Evolutionary conservation across 2,329 filamentous ascomycete species (phyloP).

Genomic region (Xylariaceae sp.): DNA sequence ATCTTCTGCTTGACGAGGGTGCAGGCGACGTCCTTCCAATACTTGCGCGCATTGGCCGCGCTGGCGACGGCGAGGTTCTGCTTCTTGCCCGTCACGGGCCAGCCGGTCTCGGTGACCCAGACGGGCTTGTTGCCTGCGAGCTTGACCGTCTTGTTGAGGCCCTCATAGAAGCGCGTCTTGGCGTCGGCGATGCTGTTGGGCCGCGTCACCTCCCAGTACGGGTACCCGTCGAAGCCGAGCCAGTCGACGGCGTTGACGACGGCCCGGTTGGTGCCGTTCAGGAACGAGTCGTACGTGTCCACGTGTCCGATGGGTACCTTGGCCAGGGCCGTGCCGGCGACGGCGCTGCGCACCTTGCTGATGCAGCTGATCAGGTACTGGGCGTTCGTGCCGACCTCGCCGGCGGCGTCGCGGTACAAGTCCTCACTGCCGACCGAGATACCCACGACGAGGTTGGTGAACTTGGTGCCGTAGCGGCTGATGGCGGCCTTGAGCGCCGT

Average conservation of each 20-base stretch:
- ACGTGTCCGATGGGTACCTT: slow-evolving; percentile 46
- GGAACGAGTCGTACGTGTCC: slow-evolving; percentile 51
- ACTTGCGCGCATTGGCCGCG: slow-evolving; percentile 39
- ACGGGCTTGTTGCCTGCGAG: slow-evolving; percentile 53
- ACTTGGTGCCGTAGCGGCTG: slow-evolving; percentile 35
- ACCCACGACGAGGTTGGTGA: slow-evolving; percentile 43
- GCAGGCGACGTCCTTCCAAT: slow-evolving; percentile 32
- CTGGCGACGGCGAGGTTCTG: slow-evolving; percentile 41
- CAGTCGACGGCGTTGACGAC: slow-evolving; percentile 49
- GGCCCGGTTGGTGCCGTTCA: slow-evolving; percentile 41
- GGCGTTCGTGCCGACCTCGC: slow-evolving; percentile 32
- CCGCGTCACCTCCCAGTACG: slow-evolving; percentile 44
- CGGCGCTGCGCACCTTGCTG: slow-evolving; percentile 45
- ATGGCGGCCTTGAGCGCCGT: slow-evolving; percentile 45
- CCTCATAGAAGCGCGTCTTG: slow-evolving; percentile 38
- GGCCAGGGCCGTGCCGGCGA: slow-evolving; percentile 34
- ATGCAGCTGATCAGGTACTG: slow-evolving; percentile 52
- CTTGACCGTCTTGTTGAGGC: slow-evolving; percentile 31
- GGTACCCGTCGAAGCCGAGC: slow-evolving; percentile 48
- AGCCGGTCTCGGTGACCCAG: slow-evolving; percentile 60
- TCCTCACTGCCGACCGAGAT: slow-evolving; percentile 53
- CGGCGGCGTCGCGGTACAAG: slow-evolving; percentile 45
- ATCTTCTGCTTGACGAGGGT: slow-evolving; percentile 23
- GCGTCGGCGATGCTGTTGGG: slow-evolving; percentile 40
- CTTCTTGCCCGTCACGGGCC: slow-evolving; percentile 45